These are phyloP conservation scores for Phoenix roebelenii DNA, from an alignment of 176 grass and related monocot species.

Conservation along the genomic window DNA sequence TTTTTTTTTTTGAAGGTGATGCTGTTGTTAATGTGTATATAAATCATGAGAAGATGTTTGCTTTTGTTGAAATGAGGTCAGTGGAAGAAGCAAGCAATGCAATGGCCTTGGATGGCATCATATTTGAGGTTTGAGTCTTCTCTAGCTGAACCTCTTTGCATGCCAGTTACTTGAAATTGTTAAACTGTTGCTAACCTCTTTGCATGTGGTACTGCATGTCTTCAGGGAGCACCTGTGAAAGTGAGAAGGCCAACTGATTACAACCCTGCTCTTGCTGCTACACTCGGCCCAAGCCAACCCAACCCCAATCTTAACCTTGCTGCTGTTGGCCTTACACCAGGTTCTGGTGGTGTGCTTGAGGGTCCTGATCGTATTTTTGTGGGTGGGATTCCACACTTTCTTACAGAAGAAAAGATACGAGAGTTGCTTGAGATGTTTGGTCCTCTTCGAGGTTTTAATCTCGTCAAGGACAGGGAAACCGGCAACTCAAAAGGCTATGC, in stretches of 20 bases:
- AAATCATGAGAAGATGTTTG: constrained; percentile 99
- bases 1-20: constrained; percentile 40
- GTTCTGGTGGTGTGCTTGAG: constrained; percentile 91
- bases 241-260: constrained; percentile 90
- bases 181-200: too few relatives aligned
- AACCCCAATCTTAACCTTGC: constrained; percentile 91
- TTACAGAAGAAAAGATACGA: constrained; percentile 83
- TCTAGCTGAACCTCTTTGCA: neutral
- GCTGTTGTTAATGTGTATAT: constrained; percentile 98
- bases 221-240: constrained; percentile 77
- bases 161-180: too few relatives aligned
- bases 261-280: constrained; percentile 88
- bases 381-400: constrained; percentile 88
- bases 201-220: neutral
- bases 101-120: constrained; percentile 95
- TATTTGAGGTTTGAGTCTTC: constrained; percentile 48
- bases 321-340: constrained; percentile 82
- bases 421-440: constrained; percentile 93
- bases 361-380: constrained; percentile 96
- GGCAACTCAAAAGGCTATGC: constrained; percentile 97
- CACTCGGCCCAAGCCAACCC: constrained; percentile 88
- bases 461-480: constrained; percentile 95
- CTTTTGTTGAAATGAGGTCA: constrained; percentile 99
- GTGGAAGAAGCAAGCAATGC: constrained; percentile 99
- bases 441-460: constrained; percentile 81